Conservation (phyloP, 352 stramenopile species). For the Pythium utonaiense region DNA sequence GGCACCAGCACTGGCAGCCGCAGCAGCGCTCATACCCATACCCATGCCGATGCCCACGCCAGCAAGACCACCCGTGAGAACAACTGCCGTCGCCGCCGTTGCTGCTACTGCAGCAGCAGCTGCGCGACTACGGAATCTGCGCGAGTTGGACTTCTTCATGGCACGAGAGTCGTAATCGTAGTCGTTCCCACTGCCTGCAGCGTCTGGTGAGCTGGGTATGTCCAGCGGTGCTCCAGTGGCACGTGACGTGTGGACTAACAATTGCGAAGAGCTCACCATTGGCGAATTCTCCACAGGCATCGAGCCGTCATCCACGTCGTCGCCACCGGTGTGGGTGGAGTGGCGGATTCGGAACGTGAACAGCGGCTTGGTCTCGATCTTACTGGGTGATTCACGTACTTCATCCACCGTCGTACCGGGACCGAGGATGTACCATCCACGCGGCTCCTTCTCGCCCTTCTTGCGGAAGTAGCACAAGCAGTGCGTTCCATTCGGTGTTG, state of each 20-base stretch:
- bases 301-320: conserved; percentile 45
- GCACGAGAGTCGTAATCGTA: conserved; percentile 49
- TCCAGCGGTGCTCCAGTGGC: conserved; percentile 16
- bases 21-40: conserved; percentile 77
- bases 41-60: conserved; percentile 76
- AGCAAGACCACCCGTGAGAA: conserved; percentile 72
- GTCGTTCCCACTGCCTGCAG: conserved; percentile 18
- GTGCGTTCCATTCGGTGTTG: conserved; percentile 70
- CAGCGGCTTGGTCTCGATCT: conserved; percentile 85
- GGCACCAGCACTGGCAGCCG: conserved; percentile 66
- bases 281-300: conserved; percentile 28
- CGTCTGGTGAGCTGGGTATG: conserved; percentile 26
- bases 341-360: conserved; percentile 83
- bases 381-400: conserved; percentile 78
- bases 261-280: conserved; percentile 21
- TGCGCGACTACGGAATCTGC: conserved; percentile 60
- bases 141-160: conserved; percentile 45
- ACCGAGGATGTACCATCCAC: conserved; percentile 76
- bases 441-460: conserved; percentile 80
- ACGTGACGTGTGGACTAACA: conserved; percentile 21
- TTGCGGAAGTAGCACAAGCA: conserved; percentile 84
- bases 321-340: conserved; percentile 41
- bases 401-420: conserved; percentile 81
- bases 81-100: conserved; percentile 71
- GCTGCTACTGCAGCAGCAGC: conserved; percentile 64